Base-by-base conservation (phyloP, 441 rosid genomes). In the Bocquillonia castaneifolia region DNA sequence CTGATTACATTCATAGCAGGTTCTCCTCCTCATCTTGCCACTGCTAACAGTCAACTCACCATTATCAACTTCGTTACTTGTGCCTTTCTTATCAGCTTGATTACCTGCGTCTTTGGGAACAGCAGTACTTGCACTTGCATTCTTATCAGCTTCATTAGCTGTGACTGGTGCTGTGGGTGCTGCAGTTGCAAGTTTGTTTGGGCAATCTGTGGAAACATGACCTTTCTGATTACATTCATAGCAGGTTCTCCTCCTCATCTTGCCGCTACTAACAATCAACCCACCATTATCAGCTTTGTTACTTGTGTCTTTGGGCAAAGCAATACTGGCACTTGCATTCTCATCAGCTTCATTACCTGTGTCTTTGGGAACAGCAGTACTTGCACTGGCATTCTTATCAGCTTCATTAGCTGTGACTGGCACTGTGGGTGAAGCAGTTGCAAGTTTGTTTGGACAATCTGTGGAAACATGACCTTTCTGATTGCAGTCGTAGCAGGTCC, bases 191-290 rank as follows among this genome's bases (percentile, higher is more conserved):
- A n/a, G n/a, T n/a, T 80, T 86, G 67, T 83, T 86, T 7, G 92
- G 96, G 66, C 98, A 93, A 63, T 80, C 88, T 44, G 93, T 73
- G 67, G 90, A 91, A 51, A 86, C 64, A 74, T 93, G 97, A 53
- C 98, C 94, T 73, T 85, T 91, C 78, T 83, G 80, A 40, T 91
- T 87, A 61, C 96, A 93, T 40, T 86, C 88, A 12, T 85, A 89
- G 82, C 98, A 93, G 22, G 79, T 83, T 70, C 98, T 83, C 74
- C 93, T 78, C 76, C 81, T 86, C 65, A 91, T 79, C 86, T 87
- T 93, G 57, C 92, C 86, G 28, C 72, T 76, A 64, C 69, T 77
- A 54, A 14, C 52, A 45, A 1, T 12, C 58, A 68, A 32, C 18
- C 70, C 79, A 36, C 34, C 79, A 6, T 70, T 70, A 56, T 59